Evolutionary conservation across 1,284 basidiomycete genomes (phyloP).

Genomic region (Bjerkandera adusta): DNA sequence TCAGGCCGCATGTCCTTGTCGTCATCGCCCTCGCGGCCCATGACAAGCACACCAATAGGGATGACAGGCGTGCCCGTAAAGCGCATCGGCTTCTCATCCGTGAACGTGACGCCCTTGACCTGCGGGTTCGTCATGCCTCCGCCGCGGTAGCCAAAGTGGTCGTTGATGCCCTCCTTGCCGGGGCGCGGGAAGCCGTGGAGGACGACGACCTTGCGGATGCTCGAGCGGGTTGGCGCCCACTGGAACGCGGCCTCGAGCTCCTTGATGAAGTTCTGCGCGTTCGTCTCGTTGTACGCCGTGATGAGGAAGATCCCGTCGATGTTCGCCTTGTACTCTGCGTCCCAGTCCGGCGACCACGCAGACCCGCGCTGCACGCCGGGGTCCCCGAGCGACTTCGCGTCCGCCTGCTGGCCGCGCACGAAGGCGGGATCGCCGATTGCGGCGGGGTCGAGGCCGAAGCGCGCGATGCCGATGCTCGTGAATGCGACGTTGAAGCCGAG

Average conservation of each 20-base stretch:
- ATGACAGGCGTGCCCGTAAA: neutral
- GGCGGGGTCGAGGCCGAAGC: neutral
- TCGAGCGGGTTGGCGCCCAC: neutral
- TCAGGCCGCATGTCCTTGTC: neutral
- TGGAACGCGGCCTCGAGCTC: neutral
- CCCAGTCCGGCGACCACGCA: no score
- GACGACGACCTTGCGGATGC: neutral
- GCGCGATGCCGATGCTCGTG: neutral
- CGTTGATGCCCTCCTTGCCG: neutral
- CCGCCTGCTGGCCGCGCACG: no score
- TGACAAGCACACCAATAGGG: neutral
- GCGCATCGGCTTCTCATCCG: neutral
- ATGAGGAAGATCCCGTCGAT: neutral
- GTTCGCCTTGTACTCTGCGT: no score
- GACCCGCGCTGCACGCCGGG: no score
- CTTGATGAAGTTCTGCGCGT: neutral
- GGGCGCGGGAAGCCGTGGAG: neutral
- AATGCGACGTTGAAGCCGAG: neutral
- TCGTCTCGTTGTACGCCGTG: neutral
- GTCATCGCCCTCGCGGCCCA: neutral
- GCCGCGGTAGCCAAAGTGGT: neutral
- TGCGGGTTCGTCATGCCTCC: neutral
- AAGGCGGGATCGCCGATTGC: neutral
- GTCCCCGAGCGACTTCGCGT: neutral
- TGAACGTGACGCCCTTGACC: neutral